Percentiles rank a stretch among this genome's conserved stretches.
These are phyloP conservation scores for Tetrapyrgos nigripes DNA, from an alignment of 1,284 basidiomycete species.

Conservation along the genomic window DNA sequence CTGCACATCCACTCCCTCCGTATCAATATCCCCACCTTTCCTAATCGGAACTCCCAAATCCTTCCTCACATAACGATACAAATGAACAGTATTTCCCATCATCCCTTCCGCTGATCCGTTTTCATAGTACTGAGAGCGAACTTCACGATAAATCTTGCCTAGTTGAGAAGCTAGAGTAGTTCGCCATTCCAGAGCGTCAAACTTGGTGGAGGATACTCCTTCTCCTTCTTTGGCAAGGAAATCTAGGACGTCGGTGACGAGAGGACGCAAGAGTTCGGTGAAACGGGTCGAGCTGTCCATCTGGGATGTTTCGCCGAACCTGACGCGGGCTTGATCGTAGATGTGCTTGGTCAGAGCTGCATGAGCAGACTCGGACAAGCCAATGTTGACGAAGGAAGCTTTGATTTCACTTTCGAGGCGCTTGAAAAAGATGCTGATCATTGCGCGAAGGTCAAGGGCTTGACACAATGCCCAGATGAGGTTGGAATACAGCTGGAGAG, in stretches of 20 bases:
- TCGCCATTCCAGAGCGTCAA: background rate
- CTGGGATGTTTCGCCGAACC: background rate
- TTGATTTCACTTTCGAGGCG: slow-evolving; percentile 31
- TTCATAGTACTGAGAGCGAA: background rate
- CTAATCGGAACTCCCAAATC: slow-evolving; percentile 6
- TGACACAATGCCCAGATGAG: background rate
- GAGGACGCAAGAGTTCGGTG: background rate
- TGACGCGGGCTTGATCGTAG: background rate
- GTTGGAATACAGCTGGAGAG: background rate
- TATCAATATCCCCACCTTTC: background rate
- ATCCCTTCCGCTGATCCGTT: background rate
- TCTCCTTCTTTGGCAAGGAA: background rate
- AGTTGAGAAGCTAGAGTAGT: background rate
- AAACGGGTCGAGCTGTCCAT: background rate
- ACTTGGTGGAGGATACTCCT: background rate
- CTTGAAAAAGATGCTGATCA: slow-evolving; percentile 32
- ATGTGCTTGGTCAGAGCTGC: background rate
- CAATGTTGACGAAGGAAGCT: background rate
- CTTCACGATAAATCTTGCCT: background rate
- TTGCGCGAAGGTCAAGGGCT: slow-evolving; percentile 58
- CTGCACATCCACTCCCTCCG: background rate
- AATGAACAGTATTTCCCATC: background rate
- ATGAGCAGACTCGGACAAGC: background rate
- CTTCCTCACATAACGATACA: slow-evolving; percentile 1
- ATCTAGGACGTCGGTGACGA: background rate